Evolutionary conservation across 2,329 filamentous ascomycete species (phyloP).

Genomic region (Pseudogymnoascus sp.): DNA sequence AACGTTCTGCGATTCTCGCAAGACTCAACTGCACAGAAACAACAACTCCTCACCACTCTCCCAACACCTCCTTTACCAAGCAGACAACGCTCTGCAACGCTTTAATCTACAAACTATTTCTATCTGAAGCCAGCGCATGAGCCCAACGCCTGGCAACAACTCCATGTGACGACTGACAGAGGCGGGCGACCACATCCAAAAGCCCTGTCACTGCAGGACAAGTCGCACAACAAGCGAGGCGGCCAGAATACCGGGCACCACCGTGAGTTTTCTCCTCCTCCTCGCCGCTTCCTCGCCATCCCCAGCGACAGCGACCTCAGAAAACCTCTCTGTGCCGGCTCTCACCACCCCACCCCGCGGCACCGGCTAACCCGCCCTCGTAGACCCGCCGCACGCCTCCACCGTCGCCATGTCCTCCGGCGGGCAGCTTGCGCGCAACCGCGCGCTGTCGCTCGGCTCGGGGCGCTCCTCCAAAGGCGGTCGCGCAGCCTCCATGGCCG

Average conservation of each 20-base stretch:
- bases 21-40: background rate
- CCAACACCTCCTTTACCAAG: background rate
- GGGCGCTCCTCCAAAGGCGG: conserved; percentile 43
- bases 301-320: conserved; percentile 10
- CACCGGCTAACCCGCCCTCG: conserved; percentile 25
- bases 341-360: conserved; percentile 17
- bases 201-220: conserved; percentile 28
- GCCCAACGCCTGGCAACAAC: background rate
- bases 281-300: background rate
- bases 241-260: conserved; percentile 18
- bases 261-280: background rate
- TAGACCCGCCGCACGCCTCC: conserved; percentile 13
- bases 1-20: conserved; percentile 5
- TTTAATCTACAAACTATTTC: background rate
- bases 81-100: background rate
- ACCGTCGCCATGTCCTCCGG: conserved; percentile 49
- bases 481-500: conserved; percentile 38
- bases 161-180: conserved; percentile 22
- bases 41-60: conserved; percentile 17
- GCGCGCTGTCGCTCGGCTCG: conserved; percentile 50
- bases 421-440: conserved; percentile 47
- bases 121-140: conserved; percentile 1
- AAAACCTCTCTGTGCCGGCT: background rate
- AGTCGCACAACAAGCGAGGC: conserved; percentile 22
- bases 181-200: conserved; percentile 27